Conservation (phyloP, 2,329 filamentous ascomycete genomes). For the Pyricularia grisea region DNA sequence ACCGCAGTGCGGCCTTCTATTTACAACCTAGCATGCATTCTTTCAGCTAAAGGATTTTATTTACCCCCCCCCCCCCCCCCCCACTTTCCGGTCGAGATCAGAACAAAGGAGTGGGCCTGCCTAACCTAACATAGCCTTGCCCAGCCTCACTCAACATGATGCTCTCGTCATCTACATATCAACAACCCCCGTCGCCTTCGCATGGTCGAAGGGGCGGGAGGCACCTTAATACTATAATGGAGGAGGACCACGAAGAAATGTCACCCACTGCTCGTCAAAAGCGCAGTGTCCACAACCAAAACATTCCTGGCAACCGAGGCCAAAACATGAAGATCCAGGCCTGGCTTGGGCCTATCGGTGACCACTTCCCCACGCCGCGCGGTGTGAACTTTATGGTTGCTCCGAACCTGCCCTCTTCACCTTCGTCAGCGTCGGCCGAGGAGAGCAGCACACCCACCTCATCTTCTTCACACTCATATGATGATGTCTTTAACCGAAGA, state of each 20-base stretch:
- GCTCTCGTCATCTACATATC: not conserved
- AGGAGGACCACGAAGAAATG: constrained; percentile 38
- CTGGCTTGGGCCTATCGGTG: constrained; percentile 50
- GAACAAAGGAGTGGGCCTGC: constrained; percentile 5
- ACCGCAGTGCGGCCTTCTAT: constrained; percentile 13
- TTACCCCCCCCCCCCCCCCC: not conserved
- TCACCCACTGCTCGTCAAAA: constrained; percentile 16
- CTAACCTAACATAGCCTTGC: constrained; percentile 3
- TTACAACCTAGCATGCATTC: constrained; percentile 16
- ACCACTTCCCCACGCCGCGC: constrained; percentile 64
- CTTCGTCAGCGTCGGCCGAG: constrained; percentile 40
- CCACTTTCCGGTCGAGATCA: constrained; percentile 8
- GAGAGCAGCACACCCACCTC: constrained; percentile 23
- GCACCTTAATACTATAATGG: constrained; percentile 57
- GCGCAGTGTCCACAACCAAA: constrained; percentile 10
- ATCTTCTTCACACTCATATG: constrained; percentile 44
- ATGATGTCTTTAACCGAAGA: constrained; percentile 39
- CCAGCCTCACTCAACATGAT: constrained; percentile 14
- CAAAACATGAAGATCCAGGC: constrained; percentile 43
- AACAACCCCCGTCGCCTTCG: constrained; percentile 36
- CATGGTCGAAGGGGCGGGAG: constrained; percentile 43
- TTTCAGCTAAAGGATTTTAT: constrained; percentile 10
- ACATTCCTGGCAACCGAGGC: constrained; percentile 10
- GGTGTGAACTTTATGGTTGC: constrained; percentile 56
- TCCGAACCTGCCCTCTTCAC: constrained; percentile 52